Conservation (phyloP, 768 basidiomycete genomes). For the Boletus subcaerulescens region DNA sequence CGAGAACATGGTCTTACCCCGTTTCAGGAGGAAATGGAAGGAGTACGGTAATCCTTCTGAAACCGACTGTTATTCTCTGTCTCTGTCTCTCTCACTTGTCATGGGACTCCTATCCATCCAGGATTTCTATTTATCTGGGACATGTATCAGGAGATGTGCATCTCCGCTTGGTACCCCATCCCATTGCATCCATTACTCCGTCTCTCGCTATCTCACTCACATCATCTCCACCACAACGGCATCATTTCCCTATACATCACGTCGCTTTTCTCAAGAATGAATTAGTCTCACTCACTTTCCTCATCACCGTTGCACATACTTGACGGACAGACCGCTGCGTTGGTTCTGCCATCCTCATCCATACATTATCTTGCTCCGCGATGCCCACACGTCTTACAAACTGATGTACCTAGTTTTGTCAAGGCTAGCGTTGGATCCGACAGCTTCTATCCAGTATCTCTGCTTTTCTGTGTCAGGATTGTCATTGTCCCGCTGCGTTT, state of each 20-base stretch:
- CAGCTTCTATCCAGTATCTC: conserved; percentile 13
- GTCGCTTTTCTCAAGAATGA: conserved; percentile 18
- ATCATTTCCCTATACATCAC: conserved; percentile 26
- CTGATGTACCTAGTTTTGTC: conserved; percentile 5
- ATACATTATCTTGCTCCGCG: conserved; percentile 13
- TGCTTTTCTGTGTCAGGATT: conserved; percentile 18
- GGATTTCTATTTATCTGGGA: conserved; percentile 35
- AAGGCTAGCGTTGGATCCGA: conserved; percentile 11
- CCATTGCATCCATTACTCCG: conserved; percentile 24
- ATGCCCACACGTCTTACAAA: conserved; percentile 12
- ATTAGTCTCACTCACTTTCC: conserved; percentile 9
- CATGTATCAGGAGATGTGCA: conserved; percentile 27
- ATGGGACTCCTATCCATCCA: conserved; percentile 28
- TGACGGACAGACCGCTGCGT: conserved; percentile 20
- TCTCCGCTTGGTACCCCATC: conserved; percentile 24
- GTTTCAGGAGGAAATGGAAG: conserved; percentile 21
- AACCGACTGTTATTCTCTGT: conserved; percentile 14
- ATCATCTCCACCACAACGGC: conserved; percentile 27
- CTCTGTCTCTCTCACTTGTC: conserved; percentile 19
- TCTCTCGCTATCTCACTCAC: conserved; percentile 23
- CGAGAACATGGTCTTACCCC: conserved; percentile 20
- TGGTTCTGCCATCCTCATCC: conserved; percentile 12
- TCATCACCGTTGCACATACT: conserved; percentile 16
- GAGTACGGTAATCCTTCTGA: conserved; percentile 18
- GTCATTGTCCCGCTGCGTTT: conserved; percentile 13